These are phyloP conservation scores for Suillus variegatus DNA, from an alignment of 768 basidiomycete species.

Conservation along the genomic window DNA sequence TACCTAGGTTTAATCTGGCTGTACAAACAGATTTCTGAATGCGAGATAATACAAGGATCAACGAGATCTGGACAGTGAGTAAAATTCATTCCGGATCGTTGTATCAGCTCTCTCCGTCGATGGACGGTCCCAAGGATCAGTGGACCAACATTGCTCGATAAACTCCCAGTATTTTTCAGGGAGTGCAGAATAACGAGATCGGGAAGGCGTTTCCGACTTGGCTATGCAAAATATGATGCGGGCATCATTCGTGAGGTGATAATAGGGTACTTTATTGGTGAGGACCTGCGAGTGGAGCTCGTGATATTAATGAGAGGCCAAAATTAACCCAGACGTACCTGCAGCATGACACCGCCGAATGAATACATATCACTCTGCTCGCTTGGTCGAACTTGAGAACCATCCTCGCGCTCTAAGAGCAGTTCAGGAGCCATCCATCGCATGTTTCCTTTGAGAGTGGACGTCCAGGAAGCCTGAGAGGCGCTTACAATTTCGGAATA, in stretches of 20 bases:
- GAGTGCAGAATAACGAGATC: neutral
- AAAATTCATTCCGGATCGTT: neutral
- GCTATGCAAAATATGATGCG: neutral
- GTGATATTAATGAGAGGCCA: neutral
- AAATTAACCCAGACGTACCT: slow-evolving; percentile 21
- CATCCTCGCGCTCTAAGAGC: slow-evolving; percentile 20
- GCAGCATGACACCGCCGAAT: slow-evolving; percentile 38
- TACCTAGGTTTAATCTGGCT: too few relatives aligned
- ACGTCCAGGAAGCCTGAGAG: slow-evolving; percentile 4
- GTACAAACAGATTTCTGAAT: too few relatives aligned
- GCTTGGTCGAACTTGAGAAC: neutral
- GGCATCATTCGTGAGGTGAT: neutral
- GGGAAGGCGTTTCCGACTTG: neutral
- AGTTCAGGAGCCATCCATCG: slow-evolving; percentile 45
- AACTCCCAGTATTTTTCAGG: neutral
- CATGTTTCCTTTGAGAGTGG: slow-evolving; percentile 31
- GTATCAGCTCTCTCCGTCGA: neutral
- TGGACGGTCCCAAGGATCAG: neutral
- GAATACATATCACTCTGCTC: slow-evolving; percentile 43
- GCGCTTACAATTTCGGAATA: slow-evolving; percentile 31
- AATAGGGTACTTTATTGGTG: neutral
- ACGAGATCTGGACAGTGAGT: neutral
- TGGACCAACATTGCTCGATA: neutral
- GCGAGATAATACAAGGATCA: neutral
- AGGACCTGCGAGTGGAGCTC: neutral